phyloP scores from a whole-genome alignment of 345 rosid species.

The Hirschfeldia incana region DNA sequence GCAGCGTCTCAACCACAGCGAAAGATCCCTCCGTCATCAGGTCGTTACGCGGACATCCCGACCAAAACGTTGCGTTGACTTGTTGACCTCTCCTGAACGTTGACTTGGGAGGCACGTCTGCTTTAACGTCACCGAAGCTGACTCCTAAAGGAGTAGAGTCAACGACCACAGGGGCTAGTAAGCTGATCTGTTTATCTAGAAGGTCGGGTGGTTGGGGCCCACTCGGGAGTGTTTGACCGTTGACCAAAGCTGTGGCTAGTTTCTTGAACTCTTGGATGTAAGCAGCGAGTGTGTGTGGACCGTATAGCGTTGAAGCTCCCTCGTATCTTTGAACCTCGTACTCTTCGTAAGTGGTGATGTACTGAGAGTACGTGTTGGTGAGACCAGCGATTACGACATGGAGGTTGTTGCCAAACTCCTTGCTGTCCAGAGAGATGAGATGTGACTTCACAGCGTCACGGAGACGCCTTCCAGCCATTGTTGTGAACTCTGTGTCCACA shows the following conservation, averaged over 20 bases:
- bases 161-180: constrained; percentile 69
- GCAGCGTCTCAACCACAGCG: constrained; percentile 70
- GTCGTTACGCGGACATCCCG: constrained; percentile 88
- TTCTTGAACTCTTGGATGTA: constrained; percentile 88
- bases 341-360: constrained; percentile 86
- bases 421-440: constrained; percentile 34
- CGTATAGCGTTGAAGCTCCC: constrained; percentile 91
- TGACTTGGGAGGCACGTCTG: constrained; percentile 60
- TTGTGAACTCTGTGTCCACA: neutral
- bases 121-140: constrained; percentile 69
- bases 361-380: constrained; percentile 68
- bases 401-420: constrained; percentile 46
- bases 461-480: neutral
- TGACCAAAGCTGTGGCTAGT: constrained; percentile 64
- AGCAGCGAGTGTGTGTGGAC: constrained; percentile 79
- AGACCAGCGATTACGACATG: constrained; percentile 46
- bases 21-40: constrained; percentile 90
- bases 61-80: constrained; percentile 76
- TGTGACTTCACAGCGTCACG: neutral
- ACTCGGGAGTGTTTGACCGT: constrained; percentile 43
- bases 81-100: constrained; percentile 59
- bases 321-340: constrained; percentile 92
- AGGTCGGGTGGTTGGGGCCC: constrained; percentile 82
- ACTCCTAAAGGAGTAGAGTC: constrained; percentile 65
- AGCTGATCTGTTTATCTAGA: constrained; percentile 64